Base-by-base conservation (phyloP, 345 rosid species). In the Camelina sativa region DNA sequence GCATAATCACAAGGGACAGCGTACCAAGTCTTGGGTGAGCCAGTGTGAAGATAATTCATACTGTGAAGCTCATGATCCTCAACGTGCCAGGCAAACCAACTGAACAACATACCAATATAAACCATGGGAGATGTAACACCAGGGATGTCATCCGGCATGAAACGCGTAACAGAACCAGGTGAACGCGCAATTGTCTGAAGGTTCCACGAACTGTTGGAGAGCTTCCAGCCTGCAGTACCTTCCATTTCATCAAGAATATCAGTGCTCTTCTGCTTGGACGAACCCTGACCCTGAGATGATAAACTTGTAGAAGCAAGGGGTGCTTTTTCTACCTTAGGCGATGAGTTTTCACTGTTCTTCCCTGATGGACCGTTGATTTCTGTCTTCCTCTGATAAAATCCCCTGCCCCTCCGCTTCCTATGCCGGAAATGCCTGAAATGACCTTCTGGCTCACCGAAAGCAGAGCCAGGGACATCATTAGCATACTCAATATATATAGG, bases 61-160 rank as follows among this genome's bases (percentile, higher is more conserved):
- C 98, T 92, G 78, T 92, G 98, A 80, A 96, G 97, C 73, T 96
- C 99, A 56, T 96, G 99, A 85, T 96, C 99, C 81, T 96, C 99
- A 76, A 96, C 97, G 73, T 92, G 99, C 98, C 99, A 96, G 60
- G 99, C 99, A 86, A 96, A 96, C 99, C 99, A 96, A 86, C 98
- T 96, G 78, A 91, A 96, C 82, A 96, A 46, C 99, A 96, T 96
- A 48, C 98, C 99, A 43, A 96, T 87, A 80, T 92, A 96, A 66
- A 96, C 80, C 98, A 96, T 92, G 44, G 99, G 98, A 65, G 97
- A 91, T 65, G 99, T 89, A 54, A 96, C 99, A 70, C 99, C 99
- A 6, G 97, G 99, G 64, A 96, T 96, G 80, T 96, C 97, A 84
- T 96, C 99, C 15, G 99, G 97, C 99, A 96, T 92, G 81, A 91